A percentile compares a stretch with the other conserved stretches of the same genome.
Evolutionary conservation across 306 rosid species (phyloP).

Genomic region (Luffa acutangula): DNA sequence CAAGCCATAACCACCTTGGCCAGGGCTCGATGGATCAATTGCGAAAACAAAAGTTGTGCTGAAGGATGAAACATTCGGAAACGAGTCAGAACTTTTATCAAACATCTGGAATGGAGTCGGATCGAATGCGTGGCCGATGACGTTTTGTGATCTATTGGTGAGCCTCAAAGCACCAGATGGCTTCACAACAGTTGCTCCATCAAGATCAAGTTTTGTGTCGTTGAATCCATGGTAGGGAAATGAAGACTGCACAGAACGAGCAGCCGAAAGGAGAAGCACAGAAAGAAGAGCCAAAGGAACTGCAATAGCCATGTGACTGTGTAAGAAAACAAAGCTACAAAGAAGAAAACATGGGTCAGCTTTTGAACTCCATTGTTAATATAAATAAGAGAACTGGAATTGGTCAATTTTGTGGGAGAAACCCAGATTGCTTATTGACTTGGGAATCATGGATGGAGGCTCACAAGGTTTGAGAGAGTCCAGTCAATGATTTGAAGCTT

Average conservation of each 20-base stretch:
- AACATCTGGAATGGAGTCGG: slow-evolving; percentile 16
- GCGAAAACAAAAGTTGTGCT: slow-evolving; percentile 58
- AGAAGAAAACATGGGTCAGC: slow-evolving; percentile 3
- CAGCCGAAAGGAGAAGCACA: slow-evolving; percentile 6
- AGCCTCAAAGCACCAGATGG: slow-evolving; percentile 30
- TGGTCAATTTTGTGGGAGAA: background rate
- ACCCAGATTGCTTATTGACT: background rate
- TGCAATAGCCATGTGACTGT: slow-evolving; percentile 21
- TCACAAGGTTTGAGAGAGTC: background rate
- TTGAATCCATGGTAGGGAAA: slow-evolving; percentile 42
- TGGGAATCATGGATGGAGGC: background rate
- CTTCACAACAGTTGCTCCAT: slow-evolving; percentile 25
- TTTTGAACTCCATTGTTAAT: background rate
- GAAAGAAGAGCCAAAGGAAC: slow-evolving; percentile 20
- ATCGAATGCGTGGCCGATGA: slow-evolving; percentile 46
- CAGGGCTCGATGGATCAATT: slow-evolving; percentile 24
- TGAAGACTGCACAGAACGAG: slow-evolving; percentile 3
- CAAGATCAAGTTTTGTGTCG: background rate
- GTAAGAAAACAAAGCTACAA: background rate
- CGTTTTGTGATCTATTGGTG: slow-evolving; percentile 24
- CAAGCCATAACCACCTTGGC: slow-evolving; percentile 52
- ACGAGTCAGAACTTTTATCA: background rate
- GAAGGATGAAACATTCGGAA: slow-evolving; percentile 31
- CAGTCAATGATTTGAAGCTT: background rate
- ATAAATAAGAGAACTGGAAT: slow-evolving; percentile 1